These are phyloP conservation scores for Ustulina deusta DNA, from an alignment of 2,329 filamentous ascomycete genomes.

Conservation along the genomic window DNA sequence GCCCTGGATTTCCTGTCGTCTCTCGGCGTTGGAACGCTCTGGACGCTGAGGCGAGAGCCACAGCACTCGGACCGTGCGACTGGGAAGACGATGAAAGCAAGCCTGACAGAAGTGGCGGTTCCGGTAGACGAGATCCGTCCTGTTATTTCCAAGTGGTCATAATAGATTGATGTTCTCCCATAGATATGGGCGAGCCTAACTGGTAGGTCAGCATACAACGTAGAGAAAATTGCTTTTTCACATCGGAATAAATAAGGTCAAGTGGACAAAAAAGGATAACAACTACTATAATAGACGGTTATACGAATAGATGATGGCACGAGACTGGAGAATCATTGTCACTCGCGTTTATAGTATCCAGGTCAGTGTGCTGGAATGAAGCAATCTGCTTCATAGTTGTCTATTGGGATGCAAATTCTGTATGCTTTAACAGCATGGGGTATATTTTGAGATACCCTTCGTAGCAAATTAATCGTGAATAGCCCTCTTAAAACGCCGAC, in stretches of 20 bases:
- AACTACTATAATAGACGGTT: neutral
- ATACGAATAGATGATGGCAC: constrained; percentile 5
- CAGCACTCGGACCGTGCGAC: constrained; percentile 40
- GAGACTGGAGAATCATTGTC: neutral
- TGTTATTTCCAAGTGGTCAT: constrained; percentile 47
- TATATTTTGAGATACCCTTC: constrained; percentile 23
- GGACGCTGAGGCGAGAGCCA: constrained; percentile 61
- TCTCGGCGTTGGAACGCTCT: constrained; percentile 73
- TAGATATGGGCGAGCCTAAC: neutral
- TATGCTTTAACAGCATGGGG: constrained; percentile 19
- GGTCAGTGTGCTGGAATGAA: constrained; percentile 10
- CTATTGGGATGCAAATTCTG: constrained; percentile 18
- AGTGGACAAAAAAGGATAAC: neutral
- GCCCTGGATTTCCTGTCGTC: constrained; percentile 77
- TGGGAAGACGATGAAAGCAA: constrained; percentile 50
- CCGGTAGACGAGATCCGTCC: constrained; percentile 51
- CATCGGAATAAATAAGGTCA: neutral
- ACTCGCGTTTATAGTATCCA: neutral
- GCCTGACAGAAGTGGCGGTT: constrained; percentile 59
- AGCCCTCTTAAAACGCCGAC: constrained; percentile 32
- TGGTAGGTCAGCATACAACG: neutral
- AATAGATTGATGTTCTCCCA: neutral
- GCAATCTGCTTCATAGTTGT: neutral
- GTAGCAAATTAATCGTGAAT: neutral
- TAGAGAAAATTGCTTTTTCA: neutral